Percentiles rank a stretch among this genome's conserved stretches.
Evolutionary conservation across 106 monocot genomes (phyloP).

Genomic region (Dioscorea alata): DNA sequence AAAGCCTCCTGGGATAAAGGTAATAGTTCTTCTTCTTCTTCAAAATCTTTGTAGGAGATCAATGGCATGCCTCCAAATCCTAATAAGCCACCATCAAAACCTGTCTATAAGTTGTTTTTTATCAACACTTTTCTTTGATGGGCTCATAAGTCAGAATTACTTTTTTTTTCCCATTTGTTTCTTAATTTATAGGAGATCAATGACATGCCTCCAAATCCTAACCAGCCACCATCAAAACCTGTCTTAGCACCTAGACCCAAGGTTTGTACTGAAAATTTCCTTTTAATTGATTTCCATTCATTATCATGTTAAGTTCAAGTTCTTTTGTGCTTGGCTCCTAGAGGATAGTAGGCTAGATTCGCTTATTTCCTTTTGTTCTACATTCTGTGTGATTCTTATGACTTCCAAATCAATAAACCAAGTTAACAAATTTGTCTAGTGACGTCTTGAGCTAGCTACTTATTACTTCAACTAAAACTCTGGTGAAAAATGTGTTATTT

Average conservation of each 20-base stretch:
- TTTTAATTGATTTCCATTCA: background rate
- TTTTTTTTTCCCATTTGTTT: background rate
- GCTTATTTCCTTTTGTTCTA: no score
- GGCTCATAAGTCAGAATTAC: background rate
- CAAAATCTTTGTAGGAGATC: conserved; percentile 29
- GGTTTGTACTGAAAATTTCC: conserved; percentile 19
- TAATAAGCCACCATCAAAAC: conserved; percentile 42
- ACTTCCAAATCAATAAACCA: no score
- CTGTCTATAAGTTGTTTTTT: conserved; percentile 3
- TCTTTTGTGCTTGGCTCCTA: no score
- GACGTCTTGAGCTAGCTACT: no score
- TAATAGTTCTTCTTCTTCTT: conserved; percentile 3
- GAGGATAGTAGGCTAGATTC: no score
- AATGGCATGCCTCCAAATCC: conserved; percentile 68
- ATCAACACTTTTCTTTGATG: background rate
- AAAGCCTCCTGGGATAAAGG: conserved; percentile 57
- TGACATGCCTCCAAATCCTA: conserved; percentile 62
- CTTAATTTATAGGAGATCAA: conserved; percentile 44
- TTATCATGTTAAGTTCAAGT: background rate
- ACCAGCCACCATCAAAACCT: conserved; percentile 48
- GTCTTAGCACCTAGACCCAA: conserved; percentile 43
- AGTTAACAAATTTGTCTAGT: no score
- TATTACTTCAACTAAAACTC: no score
- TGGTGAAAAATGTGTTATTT: background rate
- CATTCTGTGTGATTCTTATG: no score